Evolutionary conservation across 495 filamentous ascomycete species (phyloP), one percentile per base, ranked within the genome.

Genomic region (Bacidia rubella): DNA sequence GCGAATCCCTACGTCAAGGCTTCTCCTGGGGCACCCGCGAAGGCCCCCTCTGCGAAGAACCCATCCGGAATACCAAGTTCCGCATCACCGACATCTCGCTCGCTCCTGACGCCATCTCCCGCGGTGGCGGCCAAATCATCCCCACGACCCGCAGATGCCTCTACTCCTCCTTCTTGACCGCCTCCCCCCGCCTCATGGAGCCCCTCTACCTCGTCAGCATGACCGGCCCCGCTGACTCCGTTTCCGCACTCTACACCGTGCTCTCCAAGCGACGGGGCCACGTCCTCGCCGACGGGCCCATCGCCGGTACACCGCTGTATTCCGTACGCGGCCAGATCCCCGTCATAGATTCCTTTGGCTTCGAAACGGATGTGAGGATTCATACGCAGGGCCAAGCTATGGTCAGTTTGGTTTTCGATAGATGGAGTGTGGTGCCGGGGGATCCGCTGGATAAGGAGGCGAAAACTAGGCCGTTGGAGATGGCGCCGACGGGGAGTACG

Each of bases 31-130:
- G 86, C 38, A 84, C 88, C 19, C 75, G 93, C 54, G 92, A 98
- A 76, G 92, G 92, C 9, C 92, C 92, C 19, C 71, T 98, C 11
- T 98, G 92, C 73, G 92, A 98, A 85, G 92, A 98, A 72, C 85
- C 92, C 40, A 96, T 98, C 65, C 87, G 92, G 51, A 96, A 97
- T 68, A 85, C 86, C 62, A 93, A 90, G 59, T 98, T 97, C 73
- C 83, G 84, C 56, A 77, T 98, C 63, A 97, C 88, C 53, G 93
- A 97, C 62, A 79, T 94, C 42, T 75, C 83, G 23, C 79, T 98
- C 29, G 92, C 87, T 24, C 72, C 80, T 47, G 87, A 95, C 66
- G 82, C 88, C 25, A 96, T 97, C 62, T 93, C 90, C 70, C 76
- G 92, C 46, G 92, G 92, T 29, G 90, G 89, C 44, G 92, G 93